A percentile compares a stretch with the other conserved stretches of the same genome.
Conservation (phyloP, 495 filamentous ascomycete genomes). For the Aspergillus baeticus region DNA sequence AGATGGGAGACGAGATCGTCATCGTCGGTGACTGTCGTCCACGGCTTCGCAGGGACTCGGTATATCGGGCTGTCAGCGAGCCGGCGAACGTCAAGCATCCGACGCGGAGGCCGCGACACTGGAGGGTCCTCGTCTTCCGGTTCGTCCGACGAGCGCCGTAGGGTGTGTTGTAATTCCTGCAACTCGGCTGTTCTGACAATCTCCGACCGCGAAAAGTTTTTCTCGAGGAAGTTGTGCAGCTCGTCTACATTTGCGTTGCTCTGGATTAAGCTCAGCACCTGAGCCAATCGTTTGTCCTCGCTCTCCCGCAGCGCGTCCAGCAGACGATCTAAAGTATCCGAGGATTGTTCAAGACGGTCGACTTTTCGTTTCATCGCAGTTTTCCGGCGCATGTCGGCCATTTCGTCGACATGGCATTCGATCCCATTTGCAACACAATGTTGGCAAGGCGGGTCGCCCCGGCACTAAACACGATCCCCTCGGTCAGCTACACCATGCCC, state of each 20-base stretch:
- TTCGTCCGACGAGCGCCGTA: constrained; percentile 10
- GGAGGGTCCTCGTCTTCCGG: constrained; percentile 4
- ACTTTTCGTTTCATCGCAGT: constrained; percentile 29
- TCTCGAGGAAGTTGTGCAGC: constrained; percentile 22
- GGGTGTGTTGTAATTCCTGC: constrained; percentile 13
- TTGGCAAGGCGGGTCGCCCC: constrained; percentile 28
- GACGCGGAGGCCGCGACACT: constrained; percentile 9
- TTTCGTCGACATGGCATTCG: constrained; percentile 27
- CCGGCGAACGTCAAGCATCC: constrained; percentile 25
- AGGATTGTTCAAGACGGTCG: constrained; percentile 23
- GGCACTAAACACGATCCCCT: constrained; percentile 18
- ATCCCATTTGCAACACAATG: constrained; percentile 26
- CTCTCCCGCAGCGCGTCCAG: constrained; percentile 21
- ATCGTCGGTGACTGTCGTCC: constrained; percentile 47
- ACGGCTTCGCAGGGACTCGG: constrained; percentile 39
- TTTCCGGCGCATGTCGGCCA: constrained; percentile 31
- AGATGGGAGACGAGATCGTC: constrained; percentile 49
- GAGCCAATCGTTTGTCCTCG: constrained; percentile 18
- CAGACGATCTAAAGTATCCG: constrained; percentile 19
- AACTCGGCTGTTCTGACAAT: constrained; percentile 21
- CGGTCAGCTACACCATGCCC: neutral
- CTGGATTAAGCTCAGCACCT: constrained; percentile 28
- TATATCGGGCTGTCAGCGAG: constrained; percentile 27
- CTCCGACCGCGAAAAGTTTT: constrained; percentile 19
- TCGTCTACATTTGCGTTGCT: constrained; percentile 26